A percentile compares a stretch with the other conserved stretches of the same genome.
Conservation (phyloP, 139 green algal species). For the Mesotaenium endlicherianum region DNA sequence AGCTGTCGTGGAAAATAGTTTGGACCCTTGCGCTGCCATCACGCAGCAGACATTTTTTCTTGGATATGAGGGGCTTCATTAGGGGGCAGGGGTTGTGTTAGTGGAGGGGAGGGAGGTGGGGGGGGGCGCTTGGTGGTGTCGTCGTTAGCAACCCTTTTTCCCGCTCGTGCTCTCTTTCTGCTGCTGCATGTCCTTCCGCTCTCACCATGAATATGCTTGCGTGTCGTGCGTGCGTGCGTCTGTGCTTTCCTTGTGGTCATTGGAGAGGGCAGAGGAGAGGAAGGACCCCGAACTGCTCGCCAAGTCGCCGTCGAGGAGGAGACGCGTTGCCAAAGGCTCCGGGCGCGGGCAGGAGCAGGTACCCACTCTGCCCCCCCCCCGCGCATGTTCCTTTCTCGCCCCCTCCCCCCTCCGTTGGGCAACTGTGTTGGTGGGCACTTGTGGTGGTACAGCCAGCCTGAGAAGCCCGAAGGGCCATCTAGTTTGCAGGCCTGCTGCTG, state of each 20-base stretch:
- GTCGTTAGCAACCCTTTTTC: slow-evolving; percentile 6
- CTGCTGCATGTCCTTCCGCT: neutral
- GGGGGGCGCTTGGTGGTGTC: neutral
- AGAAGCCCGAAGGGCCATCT: neutral
- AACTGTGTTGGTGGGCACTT: no score
- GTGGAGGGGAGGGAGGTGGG: neutral
- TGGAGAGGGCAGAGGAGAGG: slow-evolving; percentile 65
- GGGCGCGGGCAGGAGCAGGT: slow-evolving; percentile 50
- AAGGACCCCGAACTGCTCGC: slow-evolving; percentile 81
- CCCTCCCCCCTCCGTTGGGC: neutral
- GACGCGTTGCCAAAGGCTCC: slow-evolving; percentile 61
- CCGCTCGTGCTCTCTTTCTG: neutral
- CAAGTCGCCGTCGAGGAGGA: slow-evolving; percentile 63
- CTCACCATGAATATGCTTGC: neutral
- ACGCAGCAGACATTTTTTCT: no score
- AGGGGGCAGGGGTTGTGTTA: no score
- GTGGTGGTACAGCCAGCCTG: neutral
- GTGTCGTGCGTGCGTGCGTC: neutral
- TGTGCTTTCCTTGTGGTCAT: slow-evolving; percentile 12
- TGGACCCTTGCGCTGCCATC: no score
- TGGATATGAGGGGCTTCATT: no score
- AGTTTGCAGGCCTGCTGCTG: neutral
- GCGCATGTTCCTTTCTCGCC: neutral
- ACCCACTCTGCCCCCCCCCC: neutral
- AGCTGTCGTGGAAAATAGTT: no score